Evolutionary conservation across 2,329 filamentous ascomycete species (phyloP).

Genomic region (Metarhizium robertsii): DNA sequence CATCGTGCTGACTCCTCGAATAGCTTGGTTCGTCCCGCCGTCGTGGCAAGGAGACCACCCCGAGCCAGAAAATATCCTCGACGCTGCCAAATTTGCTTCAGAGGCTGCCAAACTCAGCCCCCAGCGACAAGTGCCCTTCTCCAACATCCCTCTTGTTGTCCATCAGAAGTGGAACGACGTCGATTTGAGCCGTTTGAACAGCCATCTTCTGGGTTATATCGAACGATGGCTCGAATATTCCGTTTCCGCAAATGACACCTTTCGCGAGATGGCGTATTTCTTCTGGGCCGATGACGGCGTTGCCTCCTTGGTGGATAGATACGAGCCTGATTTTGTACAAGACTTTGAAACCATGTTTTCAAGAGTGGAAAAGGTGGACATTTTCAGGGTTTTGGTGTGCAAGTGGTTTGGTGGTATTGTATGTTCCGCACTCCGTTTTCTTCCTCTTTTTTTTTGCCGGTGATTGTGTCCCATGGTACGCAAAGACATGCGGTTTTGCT

Average conservation of each 20-base stretch:
- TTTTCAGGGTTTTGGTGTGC: constrained; percentile 14
- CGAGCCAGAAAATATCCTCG: constrained; percentile 11
- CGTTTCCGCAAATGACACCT: constrained; percentile 2
- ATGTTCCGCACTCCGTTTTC: constrained; percentile 4
- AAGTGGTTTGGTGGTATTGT: constrained; percentile 16
- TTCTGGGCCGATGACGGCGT: constrained; percentile 15
- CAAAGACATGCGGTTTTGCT: background rate
- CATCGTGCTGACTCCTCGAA: background rate
- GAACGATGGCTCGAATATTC: constrained; percentile 14
- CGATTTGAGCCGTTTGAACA: constrained; percentile 10
- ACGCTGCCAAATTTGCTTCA: constrained; percentile 12
- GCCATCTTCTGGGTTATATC: constrained; percentile 11
- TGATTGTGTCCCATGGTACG: background rate
- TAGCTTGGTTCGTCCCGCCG: constrained; percentile 15
- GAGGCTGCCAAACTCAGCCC: constrained; percentile 6
- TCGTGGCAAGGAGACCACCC: constrained; percentile 10
- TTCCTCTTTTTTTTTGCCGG: background rate
- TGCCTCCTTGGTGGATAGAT: constrained; percentile 10
- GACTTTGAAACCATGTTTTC: constrained; percentile 11
- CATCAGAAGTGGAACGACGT: constrained; percentile 14
- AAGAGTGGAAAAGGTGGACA: constrained; percentile 13
- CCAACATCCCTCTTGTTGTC: constrained; percentile 16
- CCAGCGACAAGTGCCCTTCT: constrained; percentile 11
- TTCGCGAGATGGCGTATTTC: constrained; percentile 14
- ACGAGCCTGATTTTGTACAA: constrained; percentile 9